Conservation (phyloP, 2,329 filamentous ascomycete genomes). For the Rasamsonia emersonii region DNA sequence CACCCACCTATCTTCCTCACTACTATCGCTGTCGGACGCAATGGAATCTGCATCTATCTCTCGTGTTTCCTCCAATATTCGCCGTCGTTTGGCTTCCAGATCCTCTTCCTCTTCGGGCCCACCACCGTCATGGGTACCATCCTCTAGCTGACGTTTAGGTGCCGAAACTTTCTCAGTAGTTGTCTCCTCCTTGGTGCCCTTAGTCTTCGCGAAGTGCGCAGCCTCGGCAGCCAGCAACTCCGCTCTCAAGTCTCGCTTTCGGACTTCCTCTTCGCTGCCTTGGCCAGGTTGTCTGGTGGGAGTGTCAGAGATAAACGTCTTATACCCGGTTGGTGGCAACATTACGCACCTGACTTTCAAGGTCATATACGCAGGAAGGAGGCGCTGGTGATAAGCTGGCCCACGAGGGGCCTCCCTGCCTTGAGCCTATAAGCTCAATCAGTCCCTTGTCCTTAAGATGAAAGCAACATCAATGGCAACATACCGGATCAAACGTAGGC, state of each 20-base stretch:
- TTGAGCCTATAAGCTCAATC: slow-evolving; percentile 53
- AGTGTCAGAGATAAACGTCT: slow-evolving; percentile 11
- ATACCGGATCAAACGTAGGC: slow-evolving; percentile 91
- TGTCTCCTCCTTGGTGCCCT: slow-evolving; percentile 48
- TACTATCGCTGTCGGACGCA: slow-evolving; percentile 50
- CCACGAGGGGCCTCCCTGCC: slow-evolving; percentile 93
- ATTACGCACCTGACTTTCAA: slow-evolving; percentile 68
- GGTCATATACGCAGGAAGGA: slow-evolving; percentile 85
- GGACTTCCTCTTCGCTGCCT: slow-evolving; percentile 66
- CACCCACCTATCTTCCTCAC: slow-evolving; percentile 51
- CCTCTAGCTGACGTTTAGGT: slow-evolving; percentile 58
- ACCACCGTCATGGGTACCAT: slow-evolving; percentile 30
- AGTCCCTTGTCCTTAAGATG: slow-evolving; percentile 20
- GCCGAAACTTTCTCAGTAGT: slow-evolving; percentile 28
- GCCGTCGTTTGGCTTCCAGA: slow-evolving; percentile 69
- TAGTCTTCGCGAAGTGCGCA: slow-evolving; percentile 77
- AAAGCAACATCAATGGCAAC: slow-evolving; percentile 16
- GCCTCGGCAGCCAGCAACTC: slow-evolving; percentile 86
- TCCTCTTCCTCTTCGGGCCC: slow-evolving; percentile 52
- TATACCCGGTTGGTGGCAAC: neutral
- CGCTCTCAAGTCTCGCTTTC: slow-evolving; percentile 70
- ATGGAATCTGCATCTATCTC: slow-evolving; percentile 80
- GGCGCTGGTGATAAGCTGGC: slow-evolving; percentile 89
- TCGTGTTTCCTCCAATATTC: slow-evolving; percentile 77
- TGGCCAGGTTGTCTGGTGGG: slow-evolving; percentile 67